Conservation (phyloP, 306 rosid species). For the Citrullus amarus region DNA sequence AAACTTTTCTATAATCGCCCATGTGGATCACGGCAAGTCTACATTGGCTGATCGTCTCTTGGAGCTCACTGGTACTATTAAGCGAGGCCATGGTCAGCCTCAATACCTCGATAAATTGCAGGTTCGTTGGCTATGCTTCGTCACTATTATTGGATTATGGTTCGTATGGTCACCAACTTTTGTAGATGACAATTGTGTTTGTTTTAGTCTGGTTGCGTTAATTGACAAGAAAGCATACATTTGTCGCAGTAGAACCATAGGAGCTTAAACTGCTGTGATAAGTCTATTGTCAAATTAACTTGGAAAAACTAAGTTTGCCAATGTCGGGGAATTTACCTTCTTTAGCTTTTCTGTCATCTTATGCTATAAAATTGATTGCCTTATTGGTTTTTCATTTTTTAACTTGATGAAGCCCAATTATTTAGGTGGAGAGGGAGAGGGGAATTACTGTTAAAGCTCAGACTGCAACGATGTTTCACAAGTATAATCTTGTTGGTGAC, state of each 20-base stretch:
- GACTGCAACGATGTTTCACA: conserved; percentile 91
- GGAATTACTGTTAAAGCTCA: conserved; percentile 96
- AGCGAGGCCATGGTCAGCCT: conserved; percentile 87
- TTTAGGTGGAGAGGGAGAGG: conserved; percentile 85
- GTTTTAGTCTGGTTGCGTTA: not conserved
- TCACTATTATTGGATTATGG: not conserved
- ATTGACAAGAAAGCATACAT: not conserved
- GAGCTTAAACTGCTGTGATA: not conserved
- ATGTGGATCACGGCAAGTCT: conserved; percentile 77
- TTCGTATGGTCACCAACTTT: not conserved
- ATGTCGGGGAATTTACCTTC: not conserved
- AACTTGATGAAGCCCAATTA: conserved; percentile 8
- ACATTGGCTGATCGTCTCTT: conserved; percentile 76
- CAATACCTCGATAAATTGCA: conserved; percentile 82
- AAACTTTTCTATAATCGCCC: conserved; percentile 75
- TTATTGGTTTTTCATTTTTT: not conserved
- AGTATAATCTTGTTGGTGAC: conserved; percentile 21
- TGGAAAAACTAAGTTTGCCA: not conserved
- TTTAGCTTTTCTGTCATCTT: not conserved
- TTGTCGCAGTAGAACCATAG: not conserved
- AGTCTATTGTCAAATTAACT: not conserved
- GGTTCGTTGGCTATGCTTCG: conserved; percentile 23
- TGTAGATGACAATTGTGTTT: not conserved
- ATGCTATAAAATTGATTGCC: not conserved
- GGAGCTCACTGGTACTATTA: conserved; percentile 92